Conservation (phyloP, 1,139 yeast genomes). For the Debaryomyces fabryi region DNA sequence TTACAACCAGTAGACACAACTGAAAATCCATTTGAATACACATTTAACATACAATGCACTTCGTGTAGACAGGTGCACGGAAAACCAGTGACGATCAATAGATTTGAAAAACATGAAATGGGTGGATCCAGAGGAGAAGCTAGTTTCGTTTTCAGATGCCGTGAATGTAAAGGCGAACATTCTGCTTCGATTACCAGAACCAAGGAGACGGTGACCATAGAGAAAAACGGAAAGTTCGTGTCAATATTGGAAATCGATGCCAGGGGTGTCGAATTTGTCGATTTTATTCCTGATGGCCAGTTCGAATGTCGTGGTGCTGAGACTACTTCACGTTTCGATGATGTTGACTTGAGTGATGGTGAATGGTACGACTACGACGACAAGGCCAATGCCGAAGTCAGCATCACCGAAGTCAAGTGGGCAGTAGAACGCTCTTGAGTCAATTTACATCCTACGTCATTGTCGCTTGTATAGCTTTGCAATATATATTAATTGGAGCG, state of each 20-base stretch:
- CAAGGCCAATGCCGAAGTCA: conserved; percentile 75
- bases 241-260: conserved; percentile 73
- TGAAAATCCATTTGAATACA: conserved; percentile 68
- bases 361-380: conserved; percentile 98
- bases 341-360: conserved; percentile 72
- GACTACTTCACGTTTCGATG: conserved; percentile 54
- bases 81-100: conserved; percentile 72
- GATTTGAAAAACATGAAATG: conserved; percentile 62
- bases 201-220: conserved; percentile 28
- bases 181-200: conserved; percentile 43
- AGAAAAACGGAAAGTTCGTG: conserved; percentile 34
- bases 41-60: conserved; percentile 74
- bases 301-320: conserved; percentile 65
- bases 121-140: conserved; percentile 82
- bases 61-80: conserved; percentile 78
- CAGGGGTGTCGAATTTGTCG: conserved; percentile 77
- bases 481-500: not conserved
- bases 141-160: conserved; percentile 79
- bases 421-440: conserved; percentile 21
- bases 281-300: conserved; percentile 69
- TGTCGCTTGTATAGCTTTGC: not conserved
- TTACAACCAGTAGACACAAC: conserved; percentile 66
- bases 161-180: conserved; percentile 55
- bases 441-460: not conserved
- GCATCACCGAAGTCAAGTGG: conserved; percentile 75